phyloP scores from a whole-genome alignment of 225 moss, liverwort and hornwort species.

The Marchantia polymorpha region DNA sequence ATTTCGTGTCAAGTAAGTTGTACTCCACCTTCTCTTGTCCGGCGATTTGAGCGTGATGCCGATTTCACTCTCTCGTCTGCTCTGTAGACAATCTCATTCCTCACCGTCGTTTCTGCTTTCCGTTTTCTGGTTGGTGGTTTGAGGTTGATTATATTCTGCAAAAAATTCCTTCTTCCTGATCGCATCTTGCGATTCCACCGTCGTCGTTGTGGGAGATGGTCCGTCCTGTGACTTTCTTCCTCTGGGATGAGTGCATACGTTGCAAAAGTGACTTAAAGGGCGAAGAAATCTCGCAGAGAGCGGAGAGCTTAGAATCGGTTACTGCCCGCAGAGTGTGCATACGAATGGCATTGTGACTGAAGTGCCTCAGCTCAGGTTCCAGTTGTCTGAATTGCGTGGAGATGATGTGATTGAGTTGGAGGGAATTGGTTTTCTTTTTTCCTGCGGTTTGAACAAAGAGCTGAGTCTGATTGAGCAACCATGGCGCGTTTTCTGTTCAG shows the following conservation, averaged over 20 bases:
- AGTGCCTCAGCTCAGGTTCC: not conserved
- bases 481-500: conserved; percentile 26
- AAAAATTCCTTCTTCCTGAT: not conserved
- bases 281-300: not conserved
- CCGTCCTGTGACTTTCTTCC: not conserved
- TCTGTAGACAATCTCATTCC: not conserved
- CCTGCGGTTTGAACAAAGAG: not conserved
- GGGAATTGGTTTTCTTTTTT: not conserved
- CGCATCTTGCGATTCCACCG: not conserved
- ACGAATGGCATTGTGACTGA: not conserved
- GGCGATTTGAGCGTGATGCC: not conserved
- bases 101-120: not conserved
- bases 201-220: not conserved
- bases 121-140: not conserved
- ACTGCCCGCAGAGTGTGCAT: not conserved
- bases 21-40: not conserved
- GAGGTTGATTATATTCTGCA: not conserved
- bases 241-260: not conserved
- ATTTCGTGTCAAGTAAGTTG: conserved; percentile 3
- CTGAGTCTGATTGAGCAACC: not conserved
- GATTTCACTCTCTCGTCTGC: not conserved
- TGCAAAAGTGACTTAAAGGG: not conserved
- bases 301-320: not conserved
- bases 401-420: not conserved
- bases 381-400: not conserved